Conservation (phyloP, 352 stramenopile species). For the Aphanomyces stellatus region DNA sequence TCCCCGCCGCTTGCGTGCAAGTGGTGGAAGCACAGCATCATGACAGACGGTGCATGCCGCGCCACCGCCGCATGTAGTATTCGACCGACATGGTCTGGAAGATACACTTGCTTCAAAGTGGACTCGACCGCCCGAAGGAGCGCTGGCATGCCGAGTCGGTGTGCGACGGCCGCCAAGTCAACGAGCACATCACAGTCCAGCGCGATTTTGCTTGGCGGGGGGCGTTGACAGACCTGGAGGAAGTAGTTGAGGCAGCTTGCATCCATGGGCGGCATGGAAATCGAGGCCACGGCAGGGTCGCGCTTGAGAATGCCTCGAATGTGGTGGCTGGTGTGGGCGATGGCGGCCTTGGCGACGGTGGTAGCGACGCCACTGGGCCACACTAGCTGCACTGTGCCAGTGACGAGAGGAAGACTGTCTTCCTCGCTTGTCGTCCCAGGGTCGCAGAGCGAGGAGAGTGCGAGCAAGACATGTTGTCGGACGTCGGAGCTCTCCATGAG, state of each 20-base stretch:
- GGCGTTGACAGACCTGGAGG: not conserved
- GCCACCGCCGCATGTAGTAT: not conserved
- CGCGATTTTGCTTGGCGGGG: not conserved
- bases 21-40: not conserved
- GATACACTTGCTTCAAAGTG: not conserved
- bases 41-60: not conserved
- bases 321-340: not conserved
- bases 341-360: not conserved
- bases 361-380: not conserved
- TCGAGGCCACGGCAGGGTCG: not conserved
- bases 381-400: too few species aligned
- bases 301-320: not conserved
- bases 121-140: not conserved
- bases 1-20: not conserved
- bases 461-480: not conserved
- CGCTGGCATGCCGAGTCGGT: not conserved
- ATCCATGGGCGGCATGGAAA: not conserved
- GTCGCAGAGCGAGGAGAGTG: not conserved
- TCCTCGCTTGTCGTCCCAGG: not conserved
- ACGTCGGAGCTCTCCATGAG: not conserved
- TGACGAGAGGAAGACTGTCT: not conserved
- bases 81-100: not conserved
- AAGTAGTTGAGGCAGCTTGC: not conserved
- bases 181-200: not conserved
- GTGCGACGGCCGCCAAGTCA: not conserved